phyloP scores from a whole-genome alignment of 805 yeast genomes.

The Suhomyces prunicola region DNA sequence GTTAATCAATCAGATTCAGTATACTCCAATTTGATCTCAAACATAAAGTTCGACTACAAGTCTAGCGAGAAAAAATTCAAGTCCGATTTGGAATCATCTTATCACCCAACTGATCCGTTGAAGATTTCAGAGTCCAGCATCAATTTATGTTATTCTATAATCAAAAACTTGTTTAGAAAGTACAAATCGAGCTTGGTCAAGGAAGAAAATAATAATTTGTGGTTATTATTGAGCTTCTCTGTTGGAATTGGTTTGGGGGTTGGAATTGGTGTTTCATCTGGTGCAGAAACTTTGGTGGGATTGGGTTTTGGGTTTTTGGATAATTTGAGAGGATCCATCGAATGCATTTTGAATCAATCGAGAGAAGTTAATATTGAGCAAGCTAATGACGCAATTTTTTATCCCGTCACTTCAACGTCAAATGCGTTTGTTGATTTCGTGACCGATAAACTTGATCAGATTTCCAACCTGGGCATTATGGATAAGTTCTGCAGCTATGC shows the following conservation, averaged over 20 bases:
- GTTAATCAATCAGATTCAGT: conserved; percentile 10
- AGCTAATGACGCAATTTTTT: not conserved
- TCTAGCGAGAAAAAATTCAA: conserved; percentile 25
- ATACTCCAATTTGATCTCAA: conserved; percentile 22
- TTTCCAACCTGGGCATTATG: not conserved
- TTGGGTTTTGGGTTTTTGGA: not conserved
- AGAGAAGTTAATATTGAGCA: not conserved
- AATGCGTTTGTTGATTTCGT: not conserved
- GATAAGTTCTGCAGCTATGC: not conserved
- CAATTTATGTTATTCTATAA: conserved; percentile 13
- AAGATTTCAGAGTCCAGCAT: conserved; percentile 23
- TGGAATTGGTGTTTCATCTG: conserved; percentile 19
- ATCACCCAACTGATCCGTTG: conserved; percentile 28
- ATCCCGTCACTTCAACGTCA: not conserved
- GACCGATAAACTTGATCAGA: not conserved
- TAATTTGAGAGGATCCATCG: not conserved
- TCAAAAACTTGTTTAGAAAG: conserved; percentile 9
- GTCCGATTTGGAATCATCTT: conserved; percentile 25
- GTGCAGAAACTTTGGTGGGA: conserved; percentile 18
- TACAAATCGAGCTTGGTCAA: conserved; percentile 5
- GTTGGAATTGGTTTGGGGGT: conserved; percentile 38
- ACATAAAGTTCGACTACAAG: conserved; percentile 26
- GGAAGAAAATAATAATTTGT: conserved; percentile 9
- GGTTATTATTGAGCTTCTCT: conserved; percentile 32
- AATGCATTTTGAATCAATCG: not conserved